Evolutionary conservation across 345 rosid genomes (phyloP).

Genomic region (Brassica carinata): DNA sequence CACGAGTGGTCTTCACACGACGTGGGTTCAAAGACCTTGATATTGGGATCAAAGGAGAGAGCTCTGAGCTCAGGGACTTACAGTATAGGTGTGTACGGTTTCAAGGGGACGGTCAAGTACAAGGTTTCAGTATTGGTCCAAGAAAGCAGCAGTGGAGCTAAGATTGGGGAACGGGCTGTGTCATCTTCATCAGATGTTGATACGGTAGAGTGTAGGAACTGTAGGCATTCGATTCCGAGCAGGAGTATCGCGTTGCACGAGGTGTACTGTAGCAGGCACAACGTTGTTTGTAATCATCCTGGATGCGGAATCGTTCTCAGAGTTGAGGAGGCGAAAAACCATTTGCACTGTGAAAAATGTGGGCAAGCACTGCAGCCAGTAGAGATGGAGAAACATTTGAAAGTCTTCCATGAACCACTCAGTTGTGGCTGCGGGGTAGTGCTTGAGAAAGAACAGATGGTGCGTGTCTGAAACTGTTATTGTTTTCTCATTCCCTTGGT

Average conservation of each 20-base stretch:
- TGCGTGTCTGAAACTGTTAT: constrained; percentile 28
- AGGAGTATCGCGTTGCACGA: constrained; percentile 83
- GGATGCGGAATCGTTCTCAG: constrained; percentile 90
- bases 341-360: constrained; percentile 82
- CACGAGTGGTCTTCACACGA: constrained; percentile 97
- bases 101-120: constrained; percentile 71
- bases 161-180: constrained; percentile 60
- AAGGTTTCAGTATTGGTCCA: constrained; percentile 52
- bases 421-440: constrained; percentile 77
- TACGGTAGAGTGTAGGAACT: constrained; percentile 82
- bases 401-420: constrained; percentile 85
- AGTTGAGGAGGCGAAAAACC: constrained; percentile 73
- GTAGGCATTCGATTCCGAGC: constrained; percentile 82
- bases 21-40: constrained; percentile 71
- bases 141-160: constrained; percentile 45
- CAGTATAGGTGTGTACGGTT: constrained; percentile 83
- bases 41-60: constrained; percentile 68
- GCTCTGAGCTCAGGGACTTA: constrained; percentile 67
- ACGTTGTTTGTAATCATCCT: constrained; percentile 62
- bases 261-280: constrained; percentile 85
- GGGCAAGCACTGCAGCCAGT: constrained; percentile 75
- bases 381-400: constrained; percentile 92
- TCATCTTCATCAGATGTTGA: constrained; percentile 67
- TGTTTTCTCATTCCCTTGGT: not conserved
- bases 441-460: constrained; percentile 91